Percentiles rank a stretch among this genome's conserved stretches.
Conservation (phyloP, 306 rosid species). For the Carpinus fangiana region DNA sequence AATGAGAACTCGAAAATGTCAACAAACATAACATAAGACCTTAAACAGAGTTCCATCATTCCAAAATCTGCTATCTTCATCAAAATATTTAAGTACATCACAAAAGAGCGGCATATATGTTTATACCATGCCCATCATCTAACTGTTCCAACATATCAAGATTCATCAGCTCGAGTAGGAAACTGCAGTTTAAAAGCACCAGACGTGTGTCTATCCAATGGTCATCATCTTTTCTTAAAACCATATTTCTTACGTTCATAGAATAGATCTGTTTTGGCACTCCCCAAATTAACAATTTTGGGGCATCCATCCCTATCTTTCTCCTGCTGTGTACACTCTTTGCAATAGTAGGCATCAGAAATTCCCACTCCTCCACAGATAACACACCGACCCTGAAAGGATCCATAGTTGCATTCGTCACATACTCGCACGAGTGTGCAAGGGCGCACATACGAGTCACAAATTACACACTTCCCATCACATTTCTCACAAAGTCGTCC, state of each 20-base stretch:
- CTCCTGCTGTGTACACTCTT: constrained; percentile 97
- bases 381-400: constrained; percentile 83
- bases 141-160: neutral
- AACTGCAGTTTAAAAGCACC: neutral
- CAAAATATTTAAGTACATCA: neutral
- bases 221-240: constrained; percentile 75
- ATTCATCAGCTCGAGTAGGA: neutral
- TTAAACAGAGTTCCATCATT: neutral
- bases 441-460: constrained; percentile 88
- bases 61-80: neutral
- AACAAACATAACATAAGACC: neutral
- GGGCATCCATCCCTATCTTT: constrained; percentile 96
- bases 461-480: constrained; percentile 84
- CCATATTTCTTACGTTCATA: constrained; percentile 92
- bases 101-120: neutral
- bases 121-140: neutral
- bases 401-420: constrained; percentile 83
- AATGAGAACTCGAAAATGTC: too few species aligned
- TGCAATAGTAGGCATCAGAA: constrained; percentile 91
- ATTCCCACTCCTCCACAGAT: constrained; percentile 93
- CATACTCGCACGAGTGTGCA: constrained; percentile 89
- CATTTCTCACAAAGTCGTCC: constrained; percentile 86
- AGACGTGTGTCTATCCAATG: neutral
- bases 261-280: constrained; percentile 82
- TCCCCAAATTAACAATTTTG: constrained; percentile 84